Conservation (phyloP, 176 grass and related monocot genomes). For the Poa annua region DNA sequence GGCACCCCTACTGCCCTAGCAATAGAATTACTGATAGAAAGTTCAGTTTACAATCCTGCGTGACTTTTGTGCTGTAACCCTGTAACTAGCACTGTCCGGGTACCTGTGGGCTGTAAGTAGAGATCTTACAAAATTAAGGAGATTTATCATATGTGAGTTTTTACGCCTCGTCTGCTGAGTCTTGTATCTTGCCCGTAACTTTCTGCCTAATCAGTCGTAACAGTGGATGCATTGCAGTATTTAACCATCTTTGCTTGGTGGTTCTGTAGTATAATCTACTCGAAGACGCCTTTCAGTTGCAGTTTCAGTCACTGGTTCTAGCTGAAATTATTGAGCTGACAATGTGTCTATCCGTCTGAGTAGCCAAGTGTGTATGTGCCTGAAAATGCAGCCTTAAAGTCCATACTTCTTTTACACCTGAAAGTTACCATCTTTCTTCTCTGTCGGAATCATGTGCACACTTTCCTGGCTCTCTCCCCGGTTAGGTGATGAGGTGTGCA, state of each 20-base stretch:
- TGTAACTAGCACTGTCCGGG: background rate
- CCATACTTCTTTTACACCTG: conserved; percentile 47
- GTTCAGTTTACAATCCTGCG: background rate
- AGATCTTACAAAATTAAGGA: background rate
- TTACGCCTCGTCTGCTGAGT: conserved; percentile 5
- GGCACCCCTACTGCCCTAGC: background rate
- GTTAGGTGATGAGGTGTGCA: conserved; percentile 47
- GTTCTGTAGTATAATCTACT: conserved; percentile 13
- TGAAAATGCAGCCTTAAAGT: conserved; percentile 14
- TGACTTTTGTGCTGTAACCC: conserved; percentile 16
- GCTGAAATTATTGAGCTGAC: conserved; percentile 33
- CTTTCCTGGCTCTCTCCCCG: conserved; percentile 41
- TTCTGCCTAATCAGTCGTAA: conserved; percentile 56
- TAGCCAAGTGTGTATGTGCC: conserved; percentile 21
- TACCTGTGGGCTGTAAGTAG: conserved; percentile 6
- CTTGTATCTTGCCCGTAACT: conserved; percentile 7
- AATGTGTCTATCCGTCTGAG: conserved; percentile 41
- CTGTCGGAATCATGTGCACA: conserved; percentile 48
- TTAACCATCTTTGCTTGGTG: conserved; percentile 41
- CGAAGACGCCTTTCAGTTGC: conserved; percentile 37
- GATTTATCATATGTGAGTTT: background rate
- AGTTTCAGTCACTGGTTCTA: conserved; percentile 32
- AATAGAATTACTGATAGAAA: background rate
- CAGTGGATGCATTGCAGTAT: conserved; percentile 36
- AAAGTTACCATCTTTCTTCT: conserved; percentile 54